Evolutionary conservation across 1,139 yeast species (phyloP), one percentile per base, ranked within the genome.

Genomic region (Lodderomyces margitis): DNA sequence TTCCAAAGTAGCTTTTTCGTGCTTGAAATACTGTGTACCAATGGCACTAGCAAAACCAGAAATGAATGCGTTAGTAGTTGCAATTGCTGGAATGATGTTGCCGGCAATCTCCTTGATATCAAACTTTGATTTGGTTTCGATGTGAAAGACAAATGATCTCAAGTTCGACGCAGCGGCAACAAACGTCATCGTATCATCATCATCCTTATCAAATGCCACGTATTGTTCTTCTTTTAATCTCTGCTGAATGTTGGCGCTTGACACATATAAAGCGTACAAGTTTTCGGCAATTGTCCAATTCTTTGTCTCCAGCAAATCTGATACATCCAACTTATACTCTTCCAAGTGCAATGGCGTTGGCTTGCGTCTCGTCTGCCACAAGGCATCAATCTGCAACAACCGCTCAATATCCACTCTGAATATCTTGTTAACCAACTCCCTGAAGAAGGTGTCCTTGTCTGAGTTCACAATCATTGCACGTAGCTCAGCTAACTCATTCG

Each of bases 61-160:
- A 48, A 92, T 83, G 16, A 92, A 83, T 1, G 98, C 98, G 60
- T 94, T 94, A 9, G 98, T 92, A 1, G 98, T 92, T 10, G 98
- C 98, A 53, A 94, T 91, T 0, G 98, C 98, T 0, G 99, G 98
- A 39, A 94, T 92, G 54, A 94, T 94, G 59, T 92, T 92, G 8
- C 99, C 99, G 0, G 98, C 98, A 53, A 91, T 89, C 58, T 94
- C 81, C 60, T 94, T 94, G 50, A 87, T 80, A 48, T 88, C 96
- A 56, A 94, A 94, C 51, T 87, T 85, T 12, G 95, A 73, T 58
- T 86, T 84, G 43, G 71, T 56, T 21, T 81, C 86, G 47, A 94
- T 91, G 23, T 75, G 70, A 57, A 92, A 94, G 1, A 88, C 75
- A 36, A 58, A 60, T 0, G 95, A 82, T 50, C 98, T 75, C 43